Conservation (phyloP, 2,329 filamentous ascomycete genomes). For the Sarocladium kiliense region DNA sequence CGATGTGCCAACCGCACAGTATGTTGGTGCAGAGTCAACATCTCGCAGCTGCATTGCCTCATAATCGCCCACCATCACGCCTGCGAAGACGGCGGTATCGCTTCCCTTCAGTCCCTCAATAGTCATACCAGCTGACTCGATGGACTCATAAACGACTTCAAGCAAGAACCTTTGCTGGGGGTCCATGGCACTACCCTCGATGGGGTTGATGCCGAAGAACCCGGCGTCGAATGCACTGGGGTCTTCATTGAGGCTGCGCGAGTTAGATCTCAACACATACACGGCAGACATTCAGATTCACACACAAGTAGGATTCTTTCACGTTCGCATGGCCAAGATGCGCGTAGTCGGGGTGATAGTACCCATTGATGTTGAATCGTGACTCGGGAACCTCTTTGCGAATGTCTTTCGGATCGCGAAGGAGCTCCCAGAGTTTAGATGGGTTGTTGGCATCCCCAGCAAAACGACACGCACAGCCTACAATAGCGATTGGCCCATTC, state of each 20-base stretch:
- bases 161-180: conserved; percentile 48
- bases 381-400: conserved; percentile 33
- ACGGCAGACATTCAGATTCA: conserved; percentile 7
- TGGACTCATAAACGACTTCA: conserved; percentile 44
- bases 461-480: conserved; percentile 43
- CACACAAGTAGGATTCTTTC: neutral
- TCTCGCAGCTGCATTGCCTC: neutral
- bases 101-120: conserved; percentile 38
- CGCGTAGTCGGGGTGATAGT: conserved; percentile 33
- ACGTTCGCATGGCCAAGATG: neutral
- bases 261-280: neutral
- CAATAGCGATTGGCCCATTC: conserved; percentile 34
- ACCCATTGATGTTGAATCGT: conserved; percentile 39
- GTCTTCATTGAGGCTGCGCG: neutral
- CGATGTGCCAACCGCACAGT: conserved; percentile 20
- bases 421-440: conserved; percentile 41
- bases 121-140: conserved; percentile 43
- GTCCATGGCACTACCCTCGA: conserved; percentile 22
- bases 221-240: neutral
- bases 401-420: conserved; percentile 35
- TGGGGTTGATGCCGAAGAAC: conserved; percentile 7
- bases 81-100: conserved; percentile 16
- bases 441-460: conserved; percentile 36
- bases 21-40: neutral
- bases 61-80: neutral